phyloP scores from a whole-genome alignment of 768 basidiomycete species.

The Psilocybe cyanescens region DNA sequence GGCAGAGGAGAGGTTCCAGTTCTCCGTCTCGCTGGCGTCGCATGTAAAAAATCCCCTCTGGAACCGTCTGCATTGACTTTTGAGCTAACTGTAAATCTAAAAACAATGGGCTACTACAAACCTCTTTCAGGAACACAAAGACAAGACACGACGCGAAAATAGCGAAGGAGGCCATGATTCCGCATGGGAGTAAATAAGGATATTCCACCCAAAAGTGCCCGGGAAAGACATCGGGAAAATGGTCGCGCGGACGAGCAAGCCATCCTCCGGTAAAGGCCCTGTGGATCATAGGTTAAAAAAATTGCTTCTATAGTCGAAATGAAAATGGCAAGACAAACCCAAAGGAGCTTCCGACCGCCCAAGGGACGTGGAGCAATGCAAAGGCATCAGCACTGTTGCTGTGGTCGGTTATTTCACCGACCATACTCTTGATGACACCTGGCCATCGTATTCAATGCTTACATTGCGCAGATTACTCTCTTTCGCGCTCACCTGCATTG shows the following conservation, averaged over 20 bases:
- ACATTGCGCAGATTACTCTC: neutral
- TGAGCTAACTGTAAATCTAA: neutral
- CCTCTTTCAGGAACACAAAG: slow-evolving; percentile 21
- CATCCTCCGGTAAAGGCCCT: slow-evolving; percentile 31
- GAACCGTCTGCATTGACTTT: neutral
- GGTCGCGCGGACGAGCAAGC: slow-evolving; percentile 25
- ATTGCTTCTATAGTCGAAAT: neutral
- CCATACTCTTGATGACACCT: slow-evolving; percentile 39
- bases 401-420: slow-evolving; percentile 61
- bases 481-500: slow-evolving; percentile 29
- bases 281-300: neutral
- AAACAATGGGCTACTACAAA: neutral
- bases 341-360: slow-evolving; percentile 30
- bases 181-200: slow-evolving; percentile 31
- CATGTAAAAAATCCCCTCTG: slow-evolving; percentile 12
- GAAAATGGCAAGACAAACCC: slow-evolving; percentile 18
- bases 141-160: slow-evolving; percentile 20
- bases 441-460: slow-evolving; percentile 34
- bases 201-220: slow-evolving; percentile 23
- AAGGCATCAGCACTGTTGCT: slow-evolving; percentile 44
- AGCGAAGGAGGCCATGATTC: slow-evolving; percentile 17
- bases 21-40: neutral
- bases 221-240: slow-evolving; percentile 23
- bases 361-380: slow-evolving; percentile 31
- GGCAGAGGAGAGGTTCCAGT: slow-evolving; percentile 11